Evolutionary conservation across 2,329 filamentous ascomycete genomes (phyloP).

Genomic region (Sporothrix variecibatus): DNA sequence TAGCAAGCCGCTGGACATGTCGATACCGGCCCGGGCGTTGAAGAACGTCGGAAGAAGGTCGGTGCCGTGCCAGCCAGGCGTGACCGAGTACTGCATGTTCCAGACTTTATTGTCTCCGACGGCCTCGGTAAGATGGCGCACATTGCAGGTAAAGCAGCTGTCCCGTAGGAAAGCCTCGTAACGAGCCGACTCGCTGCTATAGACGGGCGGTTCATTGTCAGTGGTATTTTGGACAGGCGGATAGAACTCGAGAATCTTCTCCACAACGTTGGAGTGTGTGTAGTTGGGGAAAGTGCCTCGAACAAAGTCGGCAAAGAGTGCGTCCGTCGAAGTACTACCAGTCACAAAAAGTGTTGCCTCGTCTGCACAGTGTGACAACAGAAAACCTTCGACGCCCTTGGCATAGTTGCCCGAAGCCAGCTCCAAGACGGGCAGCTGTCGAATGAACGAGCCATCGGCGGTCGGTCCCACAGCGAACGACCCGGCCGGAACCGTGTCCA

Average conservation of each 20-base stretch:
- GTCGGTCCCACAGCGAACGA: conserved; percentile 40
- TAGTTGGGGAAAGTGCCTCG: conserved; percentile 39
- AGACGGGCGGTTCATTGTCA: conserved; percentile 22
- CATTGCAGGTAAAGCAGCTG: conserved; percentile 43
- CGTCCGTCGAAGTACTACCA: conserved; percentile 37
- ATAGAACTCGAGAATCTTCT: conserved; percentile 37
- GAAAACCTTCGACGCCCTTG: conserved; percentile 35
- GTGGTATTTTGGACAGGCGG: conserved; percentile 30
- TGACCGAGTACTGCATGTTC: conserved; percentile 45
- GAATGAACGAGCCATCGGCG: conserved; percentile 38
- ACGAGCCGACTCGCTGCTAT: conserved; percentile 35
- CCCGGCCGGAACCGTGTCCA: conserved; percentile 34
- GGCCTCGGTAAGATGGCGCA: conserved; percentile 42
- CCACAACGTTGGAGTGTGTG: conserved; percentile 35
- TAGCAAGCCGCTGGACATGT: conserved; percentile 33
- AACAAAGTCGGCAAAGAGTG: conserved; percentile 39
- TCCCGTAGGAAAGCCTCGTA: conserved; percentile 39
- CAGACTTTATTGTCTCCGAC: conserved; percentile 41
- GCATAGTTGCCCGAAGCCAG: conserved; percentile 36
- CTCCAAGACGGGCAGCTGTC: conserved; percentile 39
- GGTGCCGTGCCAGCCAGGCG: conserved; percentile 44
- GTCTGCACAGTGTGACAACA: conserved; percentile 38
- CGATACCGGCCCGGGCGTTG: conserved; percentile 35
- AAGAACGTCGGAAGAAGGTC: conserved; percentile 47
- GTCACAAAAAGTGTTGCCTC: conserved; percentile 39